Percentiles rank a stretch among this genome's conserved stretches.
Conservation (phyloP, 139 green algal species). For the Ettlia oleoabundans region DNA sequence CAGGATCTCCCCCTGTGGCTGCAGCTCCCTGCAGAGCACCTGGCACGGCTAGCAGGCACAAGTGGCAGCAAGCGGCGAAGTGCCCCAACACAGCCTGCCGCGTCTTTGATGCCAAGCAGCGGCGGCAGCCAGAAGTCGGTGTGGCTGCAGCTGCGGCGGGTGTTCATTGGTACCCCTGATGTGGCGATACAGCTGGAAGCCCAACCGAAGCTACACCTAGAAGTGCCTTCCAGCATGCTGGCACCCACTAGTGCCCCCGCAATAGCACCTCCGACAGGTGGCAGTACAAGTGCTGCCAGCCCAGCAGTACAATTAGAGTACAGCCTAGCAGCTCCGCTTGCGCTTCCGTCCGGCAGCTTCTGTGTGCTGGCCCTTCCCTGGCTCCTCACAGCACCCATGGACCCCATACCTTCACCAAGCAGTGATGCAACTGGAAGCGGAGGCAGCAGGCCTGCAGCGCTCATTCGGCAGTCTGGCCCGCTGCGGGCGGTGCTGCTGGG, state of each 20-base stretch:
- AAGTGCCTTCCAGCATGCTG: constrained; percentile 13
- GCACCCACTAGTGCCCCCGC: too few relatives aligned
- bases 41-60: background rate
- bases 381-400: constrained; percentile 22
- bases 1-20: constrained; percentile 15
- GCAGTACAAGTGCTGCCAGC: background rate
- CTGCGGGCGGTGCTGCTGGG: background rate
- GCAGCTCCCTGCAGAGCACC: constrained; percentile 22
- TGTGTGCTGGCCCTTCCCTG: constrained; percentile 31
- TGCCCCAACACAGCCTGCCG: background rate
- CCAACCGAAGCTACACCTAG: background rate
- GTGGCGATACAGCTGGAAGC: background rate
- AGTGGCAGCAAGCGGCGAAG: constrained; percentile 4
- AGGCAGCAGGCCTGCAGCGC: background rate
- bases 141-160: constrained; percentile 9
- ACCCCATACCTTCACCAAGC: background rate
- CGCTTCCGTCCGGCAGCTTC: background rate
- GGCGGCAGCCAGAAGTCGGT: background rate
- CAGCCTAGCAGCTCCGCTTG: background rate
- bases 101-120: too few relatives aligned
- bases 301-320: background rate
- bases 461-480: constrained; percentile 13
- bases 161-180: constrained; percentile 1
- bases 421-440: too few relatives aligned
- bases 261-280: background rate